Percentiles rank a stretch among this genome's conserved stretches.
Conservation (phyloP, 1,139 yeast species). For the Kurtzmaniella natalensis region DNA sequence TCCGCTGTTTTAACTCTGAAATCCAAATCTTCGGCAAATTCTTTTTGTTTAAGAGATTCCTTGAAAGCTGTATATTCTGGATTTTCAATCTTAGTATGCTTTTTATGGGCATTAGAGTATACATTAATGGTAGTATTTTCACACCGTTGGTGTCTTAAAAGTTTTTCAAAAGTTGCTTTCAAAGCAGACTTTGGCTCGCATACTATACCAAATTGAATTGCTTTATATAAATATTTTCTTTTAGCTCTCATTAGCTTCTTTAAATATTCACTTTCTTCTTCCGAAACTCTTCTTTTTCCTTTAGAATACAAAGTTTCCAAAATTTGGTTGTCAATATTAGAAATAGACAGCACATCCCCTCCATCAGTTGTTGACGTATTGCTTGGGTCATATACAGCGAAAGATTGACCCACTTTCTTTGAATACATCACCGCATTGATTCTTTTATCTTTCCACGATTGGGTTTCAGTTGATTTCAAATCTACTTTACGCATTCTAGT, state of each 20-base stretch:
- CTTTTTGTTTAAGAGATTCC: too few relatives aligned
- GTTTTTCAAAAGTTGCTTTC: constrained; percentile 8
- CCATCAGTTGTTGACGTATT: constrained; percentile 6
- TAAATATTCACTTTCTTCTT: constrained; percentile 9
- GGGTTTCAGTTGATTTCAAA: constrained; percentile 8
- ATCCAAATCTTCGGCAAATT: too few relatives aligned
- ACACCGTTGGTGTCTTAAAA: neutral
- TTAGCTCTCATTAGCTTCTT: constrained; percentile 15
- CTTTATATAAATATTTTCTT: constrained; percentile 21
- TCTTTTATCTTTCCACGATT: constrained; percentile 2
- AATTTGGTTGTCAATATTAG: constrained; percentile 2
- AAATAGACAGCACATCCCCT: too few relatives aligned
- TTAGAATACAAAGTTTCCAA: neutral
- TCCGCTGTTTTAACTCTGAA: too few relatives aligned
- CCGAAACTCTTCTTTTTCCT: neutral
- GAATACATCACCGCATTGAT: neutral
- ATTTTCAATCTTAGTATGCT: constrained; percentile 1
- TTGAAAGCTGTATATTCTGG: too few relatives aligned
- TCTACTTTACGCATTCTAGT: constrained; percentile 4
- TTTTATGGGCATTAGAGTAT: too few relatives aligned
- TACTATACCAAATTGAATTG: constrained; percentile 26
- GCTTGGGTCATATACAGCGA: constrained; percentile 10
- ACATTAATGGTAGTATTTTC: too few relatives aligned
- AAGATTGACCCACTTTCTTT: constrained; percentile 10
- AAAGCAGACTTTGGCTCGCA: constrained; percentile 14